Base-by-base conservation (phyloP, 1,284 basidiomycete genomes). In the Phenoliferia sp. region DNA sequence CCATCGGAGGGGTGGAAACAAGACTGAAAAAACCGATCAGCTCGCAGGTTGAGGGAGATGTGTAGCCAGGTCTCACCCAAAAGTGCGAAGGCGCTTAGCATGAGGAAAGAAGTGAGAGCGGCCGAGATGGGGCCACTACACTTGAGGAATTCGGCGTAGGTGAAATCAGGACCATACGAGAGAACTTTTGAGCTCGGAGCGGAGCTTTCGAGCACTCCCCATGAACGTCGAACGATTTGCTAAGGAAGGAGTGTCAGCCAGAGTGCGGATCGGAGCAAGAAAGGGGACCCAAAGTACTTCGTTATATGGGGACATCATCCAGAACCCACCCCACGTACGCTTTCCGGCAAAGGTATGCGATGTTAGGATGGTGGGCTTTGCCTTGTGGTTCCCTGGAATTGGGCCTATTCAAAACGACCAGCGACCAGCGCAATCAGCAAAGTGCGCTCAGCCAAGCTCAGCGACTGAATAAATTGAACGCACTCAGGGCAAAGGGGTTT, bases 151-250 rank as follows among this genome's bases (percentile, higher is more conserved):
- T 76, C 74, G 33, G 66, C 64, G 52, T 76, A 52, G 6, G 29
- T 52, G 50, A 71, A 72, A 3, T 55, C 16, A 3, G 56, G 28
- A 1, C 69, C 72, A 60, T 71, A 72, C 12, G 61, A 22, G 26
- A 68, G 63, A 3, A 63, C 34, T 16, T 59, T 33, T 0, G 68
- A 39, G 3, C 33, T 17, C 0, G 65, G n/a, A 36, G 59, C 52
- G 12, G 69, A 57, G 12, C 35, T 52, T 56, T 76, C 70, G 29
- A 77, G 64, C n/a, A 75, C 61, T 32, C 76, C 76, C 76, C 76
- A 77, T 0, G 70, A 66, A 28, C 75, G 72, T 7, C 72, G 60
- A 0, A 76, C 73, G 35, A 77, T 62, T 15, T 68, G 64, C 26
- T 66, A 33, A 39, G n/a, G 55, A 9, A 12, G 19, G 15, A 55